A percentile compares a stretch with the other conserved stretches of the same genome.
Conservation (phyloP, 2,329 filamentous ascomycete species). For the Podosphaera aphanis region DNA sequence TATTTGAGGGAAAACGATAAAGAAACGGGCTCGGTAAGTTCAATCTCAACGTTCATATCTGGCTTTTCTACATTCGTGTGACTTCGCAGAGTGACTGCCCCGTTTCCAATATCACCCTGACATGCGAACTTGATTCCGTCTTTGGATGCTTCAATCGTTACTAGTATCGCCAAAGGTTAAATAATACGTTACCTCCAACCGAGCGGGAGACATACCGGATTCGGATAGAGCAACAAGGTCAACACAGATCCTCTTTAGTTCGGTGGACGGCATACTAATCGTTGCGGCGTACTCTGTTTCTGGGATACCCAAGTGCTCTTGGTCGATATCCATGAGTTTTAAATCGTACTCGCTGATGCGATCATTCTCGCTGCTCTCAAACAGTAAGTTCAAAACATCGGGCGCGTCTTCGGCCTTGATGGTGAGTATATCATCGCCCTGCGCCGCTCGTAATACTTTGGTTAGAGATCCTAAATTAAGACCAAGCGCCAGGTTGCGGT, state of each 20-base stretch:
- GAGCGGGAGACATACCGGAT: slow-evolving; percentile 42
- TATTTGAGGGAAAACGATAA: slow-evolving; percentile 98
- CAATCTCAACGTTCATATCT: slow-evolving; percentile 64
- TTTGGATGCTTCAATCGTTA: slow-evolving; percentile 87
- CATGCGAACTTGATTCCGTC: slow-evolving; percentile 91
- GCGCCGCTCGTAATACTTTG: slow-evolving; percentile 85
- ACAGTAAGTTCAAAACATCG: slow-evolving; percentile 83
- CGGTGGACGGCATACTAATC: slow-evolving; percentile 63
- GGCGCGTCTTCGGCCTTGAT: slow-evolving; percentile 94
- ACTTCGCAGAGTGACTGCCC: slow-evolving; percentile 73
- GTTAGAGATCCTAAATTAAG: slow-evolving; percentile 93
- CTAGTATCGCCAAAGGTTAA: slow-evolving; percentile 23
- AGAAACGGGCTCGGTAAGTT: slow-evolving; percentile 74
- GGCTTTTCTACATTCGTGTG: slow-evolving; percentile 80
- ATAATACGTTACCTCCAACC: background rate
- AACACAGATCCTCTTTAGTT: slow-evolving; percentile 88
- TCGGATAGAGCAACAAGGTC: slow-evolving; percentile 84
- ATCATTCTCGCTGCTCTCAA: slow-evolving; percentile 75
- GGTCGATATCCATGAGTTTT: slow-evolving; percentile 99
- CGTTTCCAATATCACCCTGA: slow-evolving; percentile 86
- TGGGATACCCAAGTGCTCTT: slow-evolving; percentile 95
- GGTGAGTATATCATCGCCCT: slow-evolving; percentile 84
- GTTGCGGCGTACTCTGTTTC: slow-evolving; percentile 96
- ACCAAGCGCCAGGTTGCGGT: slow-evolving; percentile 93
- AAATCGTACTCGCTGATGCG: slow-evolving; percentile 96